Conservation (phyloP, 1,284 basidiomycete genomes). For the Boletus nobilissimus region DNA sequence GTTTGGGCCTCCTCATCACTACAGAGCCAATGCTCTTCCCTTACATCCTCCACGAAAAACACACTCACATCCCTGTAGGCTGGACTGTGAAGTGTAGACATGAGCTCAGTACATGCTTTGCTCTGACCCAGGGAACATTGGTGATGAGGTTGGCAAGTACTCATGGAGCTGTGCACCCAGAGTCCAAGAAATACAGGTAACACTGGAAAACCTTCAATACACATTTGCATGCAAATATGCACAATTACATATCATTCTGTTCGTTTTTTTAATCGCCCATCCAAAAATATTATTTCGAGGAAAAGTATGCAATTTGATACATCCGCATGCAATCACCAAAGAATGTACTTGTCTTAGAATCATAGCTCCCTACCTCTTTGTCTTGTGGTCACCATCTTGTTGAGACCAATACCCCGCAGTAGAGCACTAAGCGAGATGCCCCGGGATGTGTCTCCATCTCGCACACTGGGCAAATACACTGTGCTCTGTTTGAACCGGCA, state of each 20-base stretch:
- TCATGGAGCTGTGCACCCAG: conserved; percentile 56
- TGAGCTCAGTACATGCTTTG: conserved; percentile 45
- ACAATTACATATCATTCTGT: too few species aligned
- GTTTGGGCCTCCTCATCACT: conserved; percentile 29
- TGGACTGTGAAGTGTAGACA: conserved; percentile 48
- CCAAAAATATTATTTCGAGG: too few species aligned
- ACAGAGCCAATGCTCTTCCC: conserved; percentile 30
- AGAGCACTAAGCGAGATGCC: conserved; percentile 54
- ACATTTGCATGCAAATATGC: too few species aligned
- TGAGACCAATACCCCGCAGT: conserved; percentile 56
- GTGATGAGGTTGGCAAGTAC: conserved; percentile 50
- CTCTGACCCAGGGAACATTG: conserved; percentile 54
- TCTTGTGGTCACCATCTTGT: too few species aligned
- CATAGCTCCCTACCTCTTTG: too few species aligned
- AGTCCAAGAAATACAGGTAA: conserved; percentile 54
- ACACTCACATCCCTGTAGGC: conserved; percentile 43
- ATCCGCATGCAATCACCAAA: too few species aligned
- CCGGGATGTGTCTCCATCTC: conserved; percentile 1
- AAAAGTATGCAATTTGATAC: too few species aligned
- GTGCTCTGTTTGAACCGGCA: conserved; percentile 58
- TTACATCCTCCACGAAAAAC: conserved; percentile 47
- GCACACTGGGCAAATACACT: conserved; percentile 49
- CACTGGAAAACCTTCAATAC: too few species aligned
- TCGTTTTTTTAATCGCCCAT: too few species aligned
- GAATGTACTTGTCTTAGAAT: too few species aligned